phyloP scores from a whole-genome alignment of 2,329 filamentous ascomycete species.

The Aureobasidium sp. region DNA sequence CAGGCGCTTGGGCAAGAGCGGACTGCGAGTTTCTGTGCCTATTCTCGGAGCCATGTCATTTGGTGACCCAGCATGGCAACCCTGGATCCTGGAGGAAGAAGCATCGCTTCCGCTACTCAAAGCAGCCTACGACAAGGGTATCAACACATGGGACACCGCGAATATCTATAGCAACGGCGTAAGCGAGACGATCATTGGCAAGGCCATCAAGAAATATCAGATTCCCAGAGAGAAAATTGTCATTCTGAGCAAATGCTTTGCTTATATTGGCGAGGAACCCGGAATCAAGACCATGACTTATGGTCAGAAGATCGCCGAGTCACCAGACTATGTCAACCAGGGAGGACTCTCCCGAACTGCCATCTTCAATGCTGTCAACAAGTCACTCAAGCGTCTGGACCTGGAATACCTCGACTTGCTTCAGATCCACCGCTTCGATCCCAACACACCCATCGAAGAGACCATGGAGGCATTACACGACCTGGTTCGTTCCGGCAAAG shows the following conservation, averaged over 20 bases:
- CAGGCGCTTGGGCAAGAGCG: conserved; percentile 27
- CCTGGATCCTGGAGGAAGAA: not conserved
- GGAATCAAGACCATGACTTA: conserved; percentile 23
- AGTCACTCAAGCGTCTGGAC: conserved; percentile 44
- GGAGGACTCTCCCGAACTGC: conserved; percentile 52
- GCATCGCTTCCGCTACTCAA: conserved; percentile 50
- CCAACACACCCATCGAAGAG: conserved; percentile 45
- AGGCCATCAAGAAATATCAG: conserved; percentile 54
- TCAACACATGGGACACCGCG: conserved; percentile 54
- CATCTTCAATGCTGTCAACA: conserved; percentile 57
- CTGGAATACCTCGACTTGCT: conserved; percentile 52
- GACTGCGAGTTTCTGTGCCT: not conserved
- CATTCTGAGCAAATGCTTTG: conserved; percentile 57
- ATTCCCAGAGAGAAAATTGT: conserved; percentile 56
- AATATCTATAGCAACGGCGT: conserved; percentile 56
- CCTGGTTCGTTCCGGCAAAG: conserved; percentile 30
- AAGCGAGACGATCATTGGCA: conserved; percentile 57
- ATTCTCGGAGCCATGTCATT: not conserved
- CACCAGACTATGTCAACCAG: conserved; percentile 44
- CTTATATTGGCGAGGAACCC: conserved; percentile 27
- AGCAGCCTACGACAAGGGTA: conserved; percentile 52
- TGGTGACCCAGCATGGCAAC: not conserved
- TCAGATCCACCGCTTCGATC: conserved; percentile 53
- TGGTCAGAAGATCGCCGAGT: conserved; percentile 31
- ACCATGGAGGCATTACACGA: conserved; percentile 50